Evolutionary conservation across 805 yeast genomes (phyloP).

Genomic region (Candida glaebosa): DNA sequence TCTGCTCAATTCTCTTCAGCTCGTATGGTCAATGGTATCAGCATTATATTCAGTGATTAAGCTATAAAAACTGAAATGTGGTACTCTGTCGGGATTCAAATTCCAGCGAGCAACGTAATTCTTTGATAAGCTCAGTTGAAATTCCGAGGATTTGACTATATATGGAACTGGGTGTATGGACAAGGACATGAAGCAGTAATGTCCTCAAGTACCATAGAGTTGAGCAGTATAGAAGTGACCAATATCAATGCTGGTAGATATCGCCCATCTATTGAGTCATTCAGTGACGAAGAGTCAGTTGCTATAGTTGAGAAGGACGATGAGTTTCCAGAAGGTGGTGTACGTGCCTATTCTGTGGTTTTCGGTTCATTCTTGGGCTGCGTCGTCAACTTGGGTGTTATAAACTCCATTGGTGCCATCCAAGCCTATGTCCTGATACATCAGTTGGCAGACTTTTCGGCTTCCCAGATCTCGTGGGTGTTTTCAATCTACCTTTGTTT

Average conservation of each 20-base stretch:
- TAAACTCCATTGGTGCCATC: constrained; percentile 59
- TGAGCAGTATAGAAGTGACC: not conserved
- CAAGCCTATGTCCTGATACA: constrained; percentile 56
- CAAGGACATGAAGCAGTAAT: no score
- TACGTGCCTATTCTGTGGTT: constrained; percentile 51
- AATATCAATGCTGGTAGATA: not conserved
- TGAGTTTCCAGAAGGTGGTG: constrained; percentile 57
- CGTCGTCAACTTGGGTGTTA: constrained; percentile 50
- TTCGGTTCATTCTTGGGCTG: constrained; percentile 59
- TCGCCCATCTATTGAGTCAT: not conserved
- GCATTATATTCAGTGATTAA: no score
- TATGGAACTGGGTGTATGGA: no score
- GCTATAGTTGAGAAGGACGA: constrained; percentile 1
- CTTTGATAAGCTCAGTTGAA: no score
- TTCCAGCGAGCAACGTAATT: not conserved
- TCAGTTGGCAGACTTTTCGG: constrained; percentile 44
- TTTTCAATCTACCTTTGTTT: constrained; percentile 55
- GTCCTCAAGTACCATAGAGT: not conserved
- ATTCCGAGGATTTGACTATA: no score
- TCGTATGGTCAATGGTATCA: no score
- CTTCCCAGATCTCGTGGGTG: constrained; percentile 59
- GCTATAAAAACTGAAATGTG: no score
- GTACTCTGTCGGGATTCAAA: not conserved
- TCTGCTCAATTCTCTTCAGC: no score
- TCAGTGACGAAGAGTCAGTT: not conserved